Evolutionary conservation across 1,139 yeast species (phyloP), one percentile per base, ranked within the genome.

Genomic region (Suhomyces atakaporum): DNA sequence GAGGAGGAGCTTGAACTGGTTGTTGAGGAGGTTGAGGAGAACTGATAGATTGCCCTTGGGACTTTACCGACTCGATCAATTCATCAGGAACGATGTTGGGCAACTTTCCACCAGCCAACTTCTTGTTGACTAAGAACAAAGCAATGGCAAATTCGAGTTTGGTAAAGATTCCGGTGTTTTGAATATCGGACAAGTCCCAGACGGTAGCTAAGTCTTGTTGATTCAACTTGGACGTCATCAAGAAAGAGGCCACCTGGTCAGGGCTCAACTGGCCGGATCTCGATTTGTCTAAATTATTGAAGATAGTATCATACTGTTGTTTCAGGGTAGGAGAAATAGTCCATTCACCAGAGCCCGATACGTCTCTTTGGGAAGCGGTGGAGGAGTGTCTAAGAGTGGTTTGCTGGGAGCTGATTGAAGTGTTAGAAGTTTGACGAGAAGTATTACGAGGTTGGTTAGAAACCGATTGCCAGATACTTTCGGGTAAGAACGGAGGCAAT

Each of bases 111-210:
- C 97, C 97, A 2, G 85, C 74, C 42, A 89, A 69, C 51, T 79
- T 84, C 61, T 82, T 87, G 60, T 89, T 95, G 9, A 92, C 94
- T 50, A 92, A 75, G 56, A 84, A 92, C 84, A 92, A 84, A 10
- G 98, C 97, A 55, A 92, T 84, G 2, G 95, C 81, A 61, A 94
- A 92, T 59, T 92, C 98, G 44, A 78, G 69, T 53, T 77, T 81
- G 27, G 87, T 75, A 54, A 94, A 87, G 33, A 76, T 75, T 23
- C 97, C 97, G 29, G 89, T 79, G 60, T 89, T 88, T 50, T 87
- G 86, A 43, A 89, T 75, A 60, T 94, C 97, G 5, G 97, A 81
- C 53, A 92, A 72, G 60, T 92, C 97, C 99, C 99, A 94, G 29
- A 94, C 81, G 20, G 79, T 69, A 1, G 98, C 98, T 48, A 94